Conservation (phyloP, 2,329 filamentous ascomycete species). For the Plenodomus biglobosus region DNA sequence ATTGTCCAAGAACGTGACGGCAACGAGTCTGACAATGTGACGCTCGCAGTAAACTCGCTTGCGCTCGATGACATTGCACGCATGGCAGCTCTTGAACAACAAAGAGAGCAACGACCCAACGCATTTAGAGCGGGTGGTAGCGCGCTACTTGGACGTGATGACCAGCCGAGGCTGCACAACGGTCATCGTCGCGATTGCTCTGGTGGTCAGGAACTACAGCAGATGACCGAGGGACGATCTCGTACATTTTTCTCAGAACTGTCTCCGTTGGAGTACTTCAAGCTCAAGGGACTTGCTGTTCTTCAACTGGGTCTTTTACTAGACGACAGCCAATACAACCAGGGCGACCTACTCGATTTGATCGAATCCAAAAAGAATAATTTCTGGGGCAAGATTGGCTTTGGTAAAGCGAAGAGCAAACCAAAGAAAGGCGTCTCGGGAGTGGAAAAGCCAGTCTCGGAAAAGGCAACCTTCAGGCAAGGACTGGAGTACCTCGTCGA, state of each 20-base stretch:
- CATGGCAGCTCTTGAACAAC: slow-evolving; percentile 93
- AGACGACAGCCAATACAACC: slow-evolving; percentile 85
- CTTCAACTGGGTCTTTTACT: slow-evolving; percentile 92
- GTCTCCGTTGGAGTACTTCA: slow-evolving; percentile 94
- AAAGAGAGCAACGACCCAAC: slow-evolving; percentile 82
- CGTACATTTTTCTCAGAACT: slow-evolving; percentile 96
- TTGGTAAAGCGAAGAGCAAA: slow-evolving; percentile 84
- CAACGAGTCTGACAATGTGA: slow-evolving; percentile 73
- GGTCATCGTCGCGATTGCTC: slow-evolving; percentile 70
- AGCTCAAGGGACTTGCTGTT: slow-evolving; percentile 91
- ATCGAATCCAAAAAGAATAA: slow-evolving; percentile 93
- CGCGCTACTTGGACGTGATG: slow-evolving; percentile 64
- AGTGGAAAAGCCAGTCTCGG: slow-evolving; percentile 40
- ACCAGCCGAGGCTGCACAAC: slow-evolving; percentile 65
- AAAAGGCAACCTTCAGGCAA: slow-evolving; percentile 88
- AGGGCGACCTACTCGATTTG: slow-evolving; percentile 87
- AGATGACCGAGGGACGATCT: slow-evolving; percentile 55
- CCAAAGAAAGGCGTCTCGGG: slow-evolving; percentile 69
- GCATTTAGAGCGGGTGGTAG: slow-evolving; percentile 74
- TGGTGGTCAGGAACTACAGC: slow-evolving; percentile 53
- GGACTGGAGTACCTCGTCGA: slow-evolving; percentile 87
- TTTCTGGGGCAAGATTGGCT: slow-evolving; percentile 97
- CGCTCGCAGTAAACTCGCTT: slow-evolving; percentile 87
- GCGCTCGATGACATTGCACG: slow-evolving; percentile 95
- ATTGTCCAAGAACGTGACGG: slow-evolving; percentile 80